Base-by-base conservation (phyloP, 2,329 filamentous ascomycete genomes). In the Colletotrichum filicis region DNA sequence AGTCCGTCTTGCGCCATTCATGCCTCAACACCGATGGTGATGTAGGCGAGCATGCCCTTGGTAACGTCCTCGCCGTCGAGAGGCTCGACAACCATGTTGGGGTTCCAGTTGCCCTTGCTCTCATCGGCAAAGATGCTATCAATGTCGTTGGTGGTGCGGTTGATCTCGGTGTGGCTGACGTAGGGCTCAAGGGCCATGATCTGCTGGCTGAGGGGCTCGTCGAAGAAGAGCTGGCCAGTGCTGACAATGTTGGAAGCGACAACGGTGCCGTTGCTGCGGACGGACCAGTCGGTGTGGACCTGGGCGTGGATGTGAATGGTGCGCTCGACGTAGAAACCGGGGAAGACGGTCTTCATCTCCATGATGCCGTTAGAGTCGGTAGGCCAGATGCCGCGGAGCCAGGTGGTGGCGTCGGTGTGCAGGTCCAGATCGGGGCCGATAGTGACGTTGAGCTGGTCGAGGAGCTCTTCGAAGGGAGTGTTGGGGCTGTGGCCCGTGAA, bases 131-230 rank as follows among this genome's bases (percentile, higher is more conserved):
- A 66, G 68, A 71, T 71, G 68, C 30, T 61, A 19, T 71, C 68
- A 46, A 71, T 24, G 32, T 28, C 68, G 62, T 71, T 71, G 56
- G 55, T 71, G 46, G 68, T 71, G 55, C 68, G 68, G 56, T 71
- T 71, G 46, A 71, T 71, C 32, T 60, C 68, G 32, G 68, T 84
- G 79, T 89, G 89, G 68, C 78, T 78, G 49, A 76, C 79, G 79
- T 89, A 89, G 0, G 90, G 89, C 2, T 80, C 77, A 0, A 82
- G 81, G 12, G 79, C 77, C 71, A 90, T 88, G 65, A 92, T 88
- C 66, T 69, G 52, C 28, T 37, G 53, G 66, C 59, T 69, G 3
- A 73, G 58, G 19, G 58, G 30, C 53, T 73, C 63, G 24, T 70
- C 70, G 46, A 73, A 73, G 60, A 73, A 73, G 42, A 68, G 35